Percentiles rank a stretch among this genome's conserved stretches.
phyloP scores from a whole-genome alignment of 305 asterid species.

The Fraxinus nigra region DNA sequence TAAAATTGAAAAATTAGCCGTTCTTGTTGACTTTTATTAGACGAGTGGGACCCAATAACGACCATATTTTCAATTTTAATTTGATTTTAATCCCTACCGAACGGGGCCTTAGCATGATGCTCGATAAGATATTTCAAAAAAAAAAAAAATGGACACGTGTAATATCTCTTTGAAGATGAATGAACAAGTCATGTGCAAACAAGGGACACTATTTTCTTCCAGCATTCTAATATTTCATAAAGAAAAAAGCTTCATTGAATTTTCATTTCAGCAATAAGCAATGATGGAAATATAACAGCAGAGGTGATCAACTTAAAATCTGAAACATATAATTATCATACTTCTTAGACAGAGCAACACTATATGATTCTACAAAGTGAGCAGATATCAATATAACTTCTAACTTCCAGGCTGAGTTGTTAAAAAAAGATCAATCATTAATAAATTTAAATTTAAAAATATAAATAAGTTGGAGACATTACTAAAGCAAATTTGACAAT shows the following conservation, averaged over 20 bases:
- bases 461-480: neutral
- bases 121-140: neutral
- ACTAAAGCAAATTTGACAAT: neutral
- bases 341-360: neutral
- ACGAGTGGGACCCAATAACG: too few species aligned
- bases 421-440: neutral
- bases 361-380: neutral
- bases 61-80: too few species aligned
- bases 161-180: constrained; percentile 2
- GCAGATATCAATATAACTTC: neutral
- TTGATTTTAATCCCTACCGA: too few species aligned
- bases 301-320: neutral
- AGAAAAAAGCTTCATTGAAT: neutral
- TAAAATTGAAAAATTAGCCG: too few species aligned
- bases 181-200: neutral
- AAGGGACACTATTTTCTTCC: neutral
- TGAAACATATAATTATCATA: neutral
- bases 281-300: constrained; percentile 1
- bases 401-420: neutral
- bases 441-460: neutral
- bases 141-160: neutral
- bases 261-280: constrained; percentile 6
- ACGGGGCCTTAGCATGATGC: neutral
- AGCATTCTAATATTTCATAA: neutral
- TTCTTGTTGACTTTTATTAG: too few species aligned